phyloP scores from a whole-genome alignment of 257 asterid genomes.

The Salvia hispanica region DNA sequence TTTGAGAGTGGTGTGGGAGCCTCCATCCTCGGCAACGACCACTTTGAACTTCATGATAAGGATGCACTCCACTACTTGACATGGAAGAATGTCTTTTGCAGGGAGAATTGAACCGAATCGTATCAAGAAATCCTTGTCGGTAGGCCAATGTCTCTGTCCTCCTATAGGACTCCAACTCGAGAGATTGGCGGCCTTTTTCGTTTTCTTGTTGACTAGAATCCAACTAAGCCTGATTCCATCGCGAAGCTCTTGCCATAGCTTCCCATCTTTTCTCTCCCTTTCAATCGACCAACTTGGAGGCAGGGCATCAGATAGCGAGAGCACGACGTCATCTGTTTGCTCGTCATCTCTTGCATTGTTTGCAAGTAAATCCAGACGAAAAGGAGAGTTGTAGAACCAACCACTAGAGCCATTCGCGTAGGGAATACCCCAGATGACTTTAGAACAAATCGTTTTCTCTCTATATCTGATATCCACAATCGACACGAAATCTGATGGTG shows the following conservation, averaged over 20 bases:
- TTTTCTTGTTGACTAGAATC: slow-evolving; percentile 76
- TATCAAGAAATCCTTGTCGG: slow-evolving; percentile 73
- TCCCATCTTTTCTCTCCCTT: slow-evolving; percentile 79
- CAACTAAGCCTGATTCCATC: slow-evolving; percentile 75
- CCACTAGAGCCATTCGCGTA: slow-evolving; percentile 56
- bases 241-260: slow-evolving; percentile 82
- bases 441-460: slow-evolving; percentile 68
- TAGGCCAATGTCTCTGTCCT: slow-evolving; percentile 95
- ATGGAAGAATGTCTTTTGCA: slow-evolving; percentile 78
- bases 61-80: slow-evolving; percentile 76
- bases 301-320: slow-evolving; percentile 62
- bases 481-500: slow-evolving; percentile 78
- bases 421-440: slow-evolving; percentile 86
- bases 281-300: slow-evolving; percentile 62
- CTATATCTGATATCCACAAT: slow-evolving; percentile 72
- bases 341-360: slow-evolving; percentile 31
- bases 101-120: slow-evolving; percentile 85
- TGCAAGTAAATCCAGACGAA: slow-evolving; percentile 68
- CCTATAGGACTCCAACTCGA: slow-evolving; percentile 83
- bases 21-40: slow-evolving; percentile 42
- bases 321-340: slow-evolving; percentile 46
- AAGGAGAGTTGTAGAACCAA: slow-evolving; percentile 85
- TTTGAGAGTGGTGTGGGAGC: slow-evolving; percentile 29
- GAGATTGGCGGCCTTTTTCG: slow-evolving; percentile 77
- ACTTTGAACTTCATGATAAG: slow-evolving; percentile 68